Base-by-base conservation (phyloP, 352 stramenopile genomes). In the Phytopythium vexans region DNA sequence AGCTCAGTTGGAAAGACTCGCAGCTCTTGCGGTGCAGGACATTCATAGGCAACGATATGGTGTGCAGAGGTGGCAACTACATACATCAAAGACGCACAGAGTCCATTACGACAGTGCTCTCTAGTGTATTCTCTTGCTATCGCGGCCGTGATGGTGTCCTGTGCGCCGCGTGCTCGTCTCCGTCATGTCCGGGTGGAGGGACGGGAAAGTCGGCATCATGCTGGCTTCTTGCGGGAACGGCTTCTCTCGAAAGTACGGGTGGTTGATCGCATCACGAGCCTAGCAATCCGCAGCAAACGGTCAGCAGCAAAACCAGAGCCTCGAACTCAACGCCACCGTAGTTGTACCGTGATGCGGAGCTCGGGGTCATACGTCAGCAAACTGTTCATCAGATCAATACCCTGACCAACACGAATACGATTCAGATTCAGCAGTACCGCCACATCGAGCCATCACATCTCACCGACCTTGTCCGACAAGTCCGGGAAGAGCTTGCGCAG, bases 181-280 rank as follows among this genome's bases (percentile, higher is more conserved):
- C 21, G 21, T 74, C 52, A 78, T 74, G 16, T 80, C 70, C 5
- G 52, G 56, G 55, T 86, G 75, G 12, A 74, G 60, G 8, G 75
- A 86, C 11, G 76, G 74, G 41, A 87, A 87, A 41, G 73, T 85
- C 12, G 76, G 73, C 76, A 85, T 87, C 73, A 87, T 83, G 27
- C 54, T 60, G 6, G 68, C 47, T 32, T 83, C 76, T 21, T 87
- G 74, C 10, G 76, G 76, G 48, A 85, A 82, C 21, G 76, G 73
- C 40, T 79, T 81, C 46, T 87, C 76, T 6, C 72, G 70, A 52
- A 89, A 89, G 61, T 83, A 89, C 41, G 70, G 62, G 32, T 89
- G 78, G 3, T 57, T 42, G 6, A 89, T 55, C 10, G 78, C 75
- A 4, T 84, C 67, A 11, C 52, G 56, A 21, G 75, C 78, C 72